Conservation (phyloP, 23 red algal genomes). For the Agarophyton chilense region DNA sequence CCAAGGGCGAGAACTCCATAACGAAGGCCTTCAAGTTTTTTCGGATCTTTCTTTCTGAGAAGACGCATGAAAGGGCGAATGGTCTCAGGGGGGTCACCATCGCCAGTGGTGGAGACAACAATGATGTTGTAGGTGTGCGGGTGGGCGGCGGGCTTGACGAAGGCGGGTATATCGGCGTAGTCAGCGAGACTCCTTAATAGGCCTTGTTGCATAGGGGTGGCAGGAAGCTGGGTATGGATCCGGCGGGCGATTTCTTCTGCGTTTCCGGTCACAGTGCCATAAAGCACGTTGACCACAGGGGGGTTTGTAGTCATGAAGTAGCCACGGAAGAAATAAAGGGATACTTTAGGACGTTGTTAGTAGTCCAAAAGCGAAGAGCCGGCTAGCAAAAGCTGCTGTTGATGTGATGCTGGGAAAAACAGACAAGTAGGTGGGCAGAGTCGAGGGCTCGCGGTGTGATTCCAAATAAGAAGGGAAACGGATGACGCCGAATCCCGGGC, state of each 20-base stretch:
- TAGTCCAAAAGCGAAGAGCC: not conserved
- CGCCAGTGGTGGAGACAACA: conserved; percentile 91
- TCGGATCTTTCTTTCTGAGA: conserved; percentile 61
- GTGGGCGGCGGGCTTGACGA: conserved; percentile 5
- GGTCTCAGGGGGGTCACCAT: conserved; percentile 88
- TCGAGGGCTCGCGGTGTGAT: too few species aligned
- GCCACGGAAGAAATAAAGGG: not conserved
- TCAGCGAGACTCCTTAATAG: conserved; percentile 44
- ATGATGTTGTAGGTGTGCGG: conserved; percentile 60
- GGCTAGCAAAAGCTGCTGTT: not conserved
- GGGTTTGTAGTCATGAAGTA: not conserved
- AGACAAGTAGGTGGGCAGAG: too few species aligned
- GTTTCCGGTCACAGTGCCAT: conserved; percentile 78
- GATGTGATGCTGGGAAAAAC: too few species aligned
- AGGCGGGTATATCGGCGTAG: conserved; percentile 56
- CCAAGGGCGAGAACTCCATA: conserved; percentile 84
- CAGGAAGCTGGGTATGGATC: conserved; percentile 63
- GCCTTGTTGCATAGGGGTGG: conserved; percentile 25
- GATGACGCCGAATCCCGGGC: too few species aligned
- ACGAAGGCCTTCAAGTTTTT: conserved; percentile 28
- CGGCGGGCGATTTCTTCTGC: conserved; percentile 80
- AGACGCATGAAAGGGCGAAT: conserved; percentile 73
- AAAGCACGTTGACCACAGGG: conserved; percentile 65
- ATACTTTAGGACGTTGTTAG: not conserved
- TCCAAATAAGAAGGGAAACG: too few species aligned